These are phyloP conservation scores for Mycena indigotica DNA, from an alignment of 768 basidiomycete genomes.

Conservation along the genomic window DNA sequence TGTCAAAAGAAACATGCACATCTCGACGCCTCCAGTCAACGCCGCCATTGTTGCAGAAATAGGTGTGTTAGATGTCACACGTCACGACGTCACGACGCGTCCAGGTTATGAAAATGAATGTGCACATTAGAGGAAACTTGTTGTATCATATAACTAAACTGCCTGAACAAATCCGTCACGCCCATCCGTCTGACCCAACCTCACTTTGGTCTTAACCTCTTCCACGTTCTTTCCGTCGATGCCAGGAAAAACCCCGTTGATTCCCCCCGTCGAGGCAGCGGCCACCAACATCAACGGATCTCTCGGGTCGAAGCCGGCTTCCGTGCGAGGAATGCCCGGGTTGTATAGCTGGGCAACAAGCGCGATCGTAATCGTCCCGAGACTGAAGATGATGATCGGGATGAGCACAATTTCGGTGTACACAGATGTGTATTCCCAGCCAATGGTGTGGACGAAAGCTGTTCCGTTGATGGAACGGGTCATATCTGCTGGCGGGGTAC, in stretches of 20 bases:
- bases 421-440: neutral
- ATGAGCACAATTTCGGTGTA: neutral
- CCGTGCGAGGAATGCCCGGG: neutral
- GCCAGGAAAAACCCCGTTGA: neutral
- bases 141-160: no score
- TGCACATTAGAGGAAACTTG: neutral
- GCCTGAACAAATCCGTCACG: neutral
- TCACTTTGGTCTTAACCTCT: neutral
- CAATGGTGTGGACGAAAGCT: neutral
- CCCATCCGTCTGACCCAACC: neutral
- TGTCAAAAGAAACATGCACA: conserved; percentile 11
- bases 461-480: neutral
- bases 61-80: neutral
- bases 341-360: neutral
- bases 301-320: neutral
- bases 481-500: neutral
- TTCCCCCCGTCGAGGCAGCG: neutral
- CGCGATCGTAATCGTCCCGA: neutral
- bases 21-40: conserved; percentile 4
- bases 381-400: neutral
- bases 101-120: no score
- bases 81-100: no score
- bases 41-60: neutral
- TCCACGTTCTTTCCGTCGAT: neutral
- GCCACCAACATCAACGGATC: neutral